A percentile compares a stretch with the other conserved stretches of the same genome.
phyloP scores from a whole-genome alignment of 352 stramenopile genomes.

The Blastocystis sp. region DNA sequence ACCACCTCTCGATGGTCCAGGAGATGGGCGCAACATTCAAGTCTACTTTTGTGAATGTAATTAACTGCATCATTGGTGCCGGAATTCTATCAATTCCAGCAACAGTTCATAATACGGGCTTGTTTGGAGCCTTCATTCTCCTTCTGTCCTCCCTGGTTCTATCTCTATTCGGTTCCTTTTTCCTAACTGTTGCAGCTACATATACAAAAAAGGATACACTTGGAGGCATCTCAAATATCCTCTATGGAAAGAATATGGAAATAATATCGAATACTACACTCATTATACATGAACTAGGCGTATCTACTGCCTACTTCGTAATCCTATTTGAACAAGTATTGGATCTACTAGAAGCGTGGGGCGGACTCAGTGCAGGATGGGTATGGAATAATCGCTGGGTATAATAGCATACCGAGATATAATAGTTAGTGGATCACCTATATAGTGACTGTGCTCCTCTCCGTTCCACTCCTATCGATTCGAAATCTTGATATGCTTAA shows the following conservation, averaged over 20 bases:
- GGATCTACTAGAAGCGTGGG: conserved; percentile 20
- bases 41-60: conserved; percentile 69
- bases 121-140: conserved; percentile 60
- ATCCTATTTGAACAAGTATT: conserved; percentile 61
- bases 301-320: conserved; percentile 58
- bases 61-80: conserved; percentile 70
- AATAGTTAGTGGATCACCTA: conserved; percentile 24
- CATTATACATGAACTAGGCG: conserved; percentile 62
- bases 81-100: conserved; percentile 70
- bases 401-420: background rate
- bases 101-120: conserved; percentile 67
- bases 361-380: background rate
- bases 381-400: conserved; percentile 25
- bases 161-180: conserved; percentile 17
- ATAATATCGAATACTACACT: conserved; percentile 48
- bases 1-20: background rate
- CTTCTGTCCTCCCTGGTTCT: conserved; percentile 2
- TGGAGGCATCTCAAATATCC: background rate
- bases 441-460: background rate
- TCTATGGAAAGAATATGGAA: conserved; percentile 3
- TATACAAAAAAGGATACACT: conserved; percentile 57
- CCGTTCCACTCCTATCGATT: conserved; percentile 57
- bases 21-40: conserved; percentile 4
- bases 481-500: conserved; percentile 45
- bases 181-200: conserved; percentile 37